Percentiles rank a stretch among this genome's conserved stretches.
Evolutionary conservation across 352 stramenopile species (phyloP).

Genomic region (Phytophthora agathidicida): DNA sequence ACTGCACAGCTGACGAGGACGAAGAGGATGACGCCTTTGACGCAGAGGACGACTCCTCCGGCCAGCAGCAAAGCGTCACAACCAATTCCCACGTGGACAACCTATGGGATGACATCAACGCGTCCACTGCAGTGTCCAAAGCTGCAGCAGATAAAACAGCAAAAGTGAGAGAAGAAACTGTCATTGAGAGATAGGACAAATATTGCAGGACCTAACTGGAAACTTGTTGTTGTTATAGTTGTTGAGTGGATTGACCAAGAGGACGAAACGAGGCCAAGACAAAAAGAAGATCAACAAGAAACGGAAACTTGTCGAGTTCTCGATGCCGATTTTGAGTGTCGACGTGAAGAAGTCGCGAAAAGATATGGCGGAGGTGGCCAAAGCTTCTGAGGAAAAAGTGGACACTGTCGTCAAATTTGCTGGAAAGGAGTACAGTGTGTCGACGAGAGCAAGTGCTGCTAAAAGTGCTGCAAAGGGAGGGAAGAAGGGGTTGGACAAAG

Average conservation of each 20-base stretch:
- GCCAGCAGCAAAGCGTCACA: slow-evolving; percentile 30
- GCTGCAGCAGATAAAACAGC: slow-evolving; percentile 46
- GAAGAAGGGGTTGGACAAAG: slow-evolving; percentile 73
- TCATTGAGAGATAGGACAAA: too few relatives aligned
- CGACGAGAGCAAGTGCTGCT: slow-evolving; percentile 9
- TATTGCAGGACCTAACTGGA: too few relatives aligned
- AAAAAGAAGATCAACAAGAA: slow-evolving; percentile 56
- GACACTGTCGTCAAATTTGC: slow-evolving; percentile 86
- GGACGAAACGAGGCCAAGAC: slow-evolving; percentile 40
- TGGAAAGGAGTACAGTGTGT: slow-evolving; percentile 75
- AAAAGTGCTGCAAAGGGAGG: neutral
- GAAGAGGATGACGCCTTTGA: slow-evolving; percentile 12
- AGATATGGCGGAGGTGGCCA: slow-evolving; percentile 41
- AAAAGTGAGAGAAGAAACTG: slow-evolving; percentile 47
- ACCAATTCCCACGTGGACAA: slow-evolving; percentile 42
- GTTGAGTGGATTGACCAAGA: slow-evolving; percentile 52
- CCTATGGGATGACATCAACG: slow-evolving; percentile 76
- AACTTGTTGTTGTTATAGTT: slow-evolving; percentile 39
- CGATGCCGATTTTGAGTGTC: slow-evolving; percentile 71
- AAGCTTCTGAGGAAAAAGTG: slow-evolving; percentile 36
- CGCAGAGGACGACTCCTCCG: neutral
- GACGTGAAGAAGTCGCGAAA: slow-evolving; percentile 59
- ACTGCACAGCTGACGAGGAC: slow-evolving; percentile 6
- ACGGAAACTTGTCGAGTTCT: slow-evolving; percentile 73
- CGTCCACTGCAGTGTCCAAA: slow-evolving; percentile 59